Evolutionary conservation across 1,139 yeast genomes (phyloP), one percentile per base, ranked within the genome.

Genomic region (Blastobotrys arbuscula): DNA sequence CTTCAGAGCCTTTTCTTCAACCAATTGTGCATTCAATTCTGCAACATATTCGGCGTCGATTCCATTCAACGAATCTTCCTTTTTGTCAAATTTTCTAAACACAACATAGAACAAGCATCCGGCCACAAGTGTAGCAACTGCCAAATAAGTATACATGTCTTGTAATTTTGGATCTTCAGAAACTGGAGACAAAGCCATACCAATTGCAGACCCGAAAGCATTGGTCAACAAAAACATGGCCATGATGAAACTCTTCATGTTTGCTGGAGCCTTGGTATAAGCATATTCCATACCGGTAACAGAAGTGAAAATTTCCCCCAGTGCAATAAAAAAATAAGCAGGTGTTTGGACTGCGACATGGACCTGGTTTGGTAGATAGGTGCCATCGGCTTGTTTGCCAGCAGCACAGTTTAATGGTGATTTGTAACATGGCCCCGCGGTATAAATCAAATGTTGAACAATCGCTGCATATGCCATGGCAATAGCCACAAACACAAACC

Each of bases 391-490:
- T 58, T 81, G 86, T 75, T 95, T 86, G 35, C 60, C 64, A 49
- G 63, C 71, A 54, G 50, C 58, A 58, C 71, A 73, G n/a, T 34
- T 19, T 18, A 60, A 63, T 40, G 94, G 90, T 48, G 61, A 56
- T 53, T 81, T 78, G 58, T 81, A 87, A 75, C 95, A 87, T 51
- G 94, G 92, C 20, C 89, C 88, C 5, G 85, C 73, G 44, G 69
- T 64, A 70, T 88, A 88, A 54, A 89, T 81, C 62, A 72, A 73
- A 62, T 81, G 79, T 70, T 89, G 96, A 55, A 86, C 75, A 39
- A 85, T 81, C 15, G 95, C 92, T 48, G 95, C 94, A 62, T 84
- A 81, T 33, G 81, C 77, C 82, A 85, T 84, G 37, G 95, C 77
- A 39, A 75, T 60, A 6, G 89, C 67, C 47, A 82, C 89, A 51